These are phyloP conservation scores for Candida glucosophila DNA, from an alignment of 1,139 yeast species.

Conservation along the genomic window DNA sequence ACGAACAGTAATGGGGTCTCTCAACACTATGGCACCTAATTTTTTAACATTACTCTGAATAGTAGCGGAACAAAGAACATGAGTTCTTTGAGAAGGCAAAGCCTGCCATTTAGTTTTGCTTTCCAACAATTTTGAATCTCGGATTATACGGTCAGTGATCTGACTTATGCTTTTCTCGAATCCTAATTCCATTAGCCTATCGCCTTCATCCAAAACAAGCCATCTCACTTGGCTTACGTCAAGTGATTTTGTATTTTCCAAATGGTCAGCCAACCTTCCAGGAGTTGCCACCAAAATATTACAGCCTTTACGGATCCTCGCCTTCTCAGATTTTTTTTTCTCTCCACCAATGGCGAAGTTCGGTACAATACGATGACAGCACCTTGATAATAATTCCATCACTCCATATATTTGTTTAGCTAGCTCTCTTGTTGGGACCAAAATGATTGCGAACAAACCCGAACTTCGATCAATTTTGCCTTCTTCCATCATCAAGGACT, in stretches of 20 bases:
- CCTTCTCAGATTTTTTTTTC: constrained; percentile 87
- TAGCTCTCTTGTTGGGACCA: constrained; percentile 90
- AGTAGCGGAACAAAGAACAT: constrained; percentile 90
- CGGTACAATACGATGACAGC: constrained; percentile 80
- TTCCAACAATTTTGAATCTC: constrained; percentile 30
- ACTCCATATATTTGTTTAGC: constrained; percentile 89
- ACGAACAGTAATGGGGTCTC: constrained; percentile 65
- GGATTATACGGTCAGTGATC: constrained; percentile 54
- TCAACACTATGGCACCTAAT: constrained; percentile 68
- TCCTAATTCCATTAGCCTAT: constrained; percentile 86
- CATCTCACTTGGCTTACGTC: constrained; percentile 70
- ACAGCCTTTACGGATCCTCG: constrained; percentile 81
- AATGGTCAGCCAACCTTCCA: constrained; percentile 85
- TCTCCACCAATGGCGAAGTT: constrained; percentile 95
- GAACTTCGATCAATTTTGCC: constrained; percentile 54
- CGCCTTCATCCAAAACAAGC: constrained; percentile 92
- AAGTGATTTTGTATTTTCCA: constrained; percentile 70
- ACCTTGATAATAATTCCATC: constrained; percentile 56
- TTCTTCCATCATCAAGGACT: constrained; percentile 49
- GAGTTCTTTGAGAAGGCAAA: constrained; percentile 64
- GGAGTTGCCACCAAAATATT: constrained; percentile 88
- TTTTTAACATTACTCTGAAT: constrained; percentile 73
- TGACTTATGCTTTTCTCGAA: constrained; percentile 86
- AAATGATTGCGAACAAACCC: constrained; percentile 79
- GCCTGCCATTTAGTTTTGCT: constrained; percentile 35